Evolutionary conservation across 2,329 filamentous ascomycete species (phyloP).

Genomic region (Ceratocystis albifundus): DNA sequence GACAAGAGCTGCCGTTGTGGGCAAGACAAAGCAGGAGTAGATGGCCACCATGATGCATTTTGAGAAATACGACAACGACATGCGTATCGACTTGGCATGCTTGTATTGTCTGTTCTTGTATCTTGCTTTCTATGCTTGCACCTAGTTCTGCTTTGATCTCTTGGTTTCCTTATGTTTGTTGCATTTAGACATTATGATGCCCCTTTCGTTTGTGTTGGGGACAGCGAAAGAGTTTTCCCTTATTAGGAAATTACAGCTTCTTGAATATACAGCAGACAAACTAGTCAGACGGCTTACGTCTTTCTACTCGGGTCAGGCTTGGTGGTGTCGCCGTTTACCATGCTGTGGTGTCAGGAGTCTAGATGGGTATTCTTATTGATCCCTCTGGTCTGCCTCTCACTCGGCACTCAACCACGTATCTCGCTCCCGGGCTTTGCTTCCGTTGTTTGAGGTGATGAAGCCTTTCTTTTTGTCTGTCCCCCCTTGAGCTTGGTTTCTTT

Average conservation of each 20-base stretch:
- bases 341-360: too few species aligned
- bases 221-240: constrained; percentile 2
- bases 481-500: constrained; percentile 16
- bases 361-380: too few species aligned
- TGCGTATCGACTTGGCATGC: not conserved
- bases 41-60: constrained; percentile 21
- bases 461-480: not conserved
- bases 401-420: not conserved
- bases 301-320: not conserved
- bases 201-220: constrained; percentile 17
- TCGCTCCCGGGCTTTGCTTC: not conserved
- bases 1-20: constrained; percentile 23
- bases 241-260: constrained; percentile 8
- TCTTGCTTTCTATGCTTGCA: constrained; percentile 6
- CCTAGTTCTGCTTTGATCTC: constrained; percentile 14
- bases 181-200: constrained; percentile 23
- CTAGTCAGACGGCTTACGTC: not conserved
- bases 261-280: not conserved
- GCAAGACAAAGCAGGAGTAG: constrained; percentile 28
- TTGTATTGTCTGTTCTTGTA: constrained; percentile 9
- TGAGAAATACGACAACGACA: not conserved
- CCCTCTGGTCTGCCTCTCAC: not conserved
- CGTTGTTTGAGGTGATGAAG: not conserved
- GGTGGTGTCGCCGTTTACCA: too few species aligned
- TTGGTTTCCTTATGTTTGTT: constrained; percentile 19